Conservation (phyloP, 2,329 filamentous ascomycete species). For the Aspergillus uvarum region DNA sequence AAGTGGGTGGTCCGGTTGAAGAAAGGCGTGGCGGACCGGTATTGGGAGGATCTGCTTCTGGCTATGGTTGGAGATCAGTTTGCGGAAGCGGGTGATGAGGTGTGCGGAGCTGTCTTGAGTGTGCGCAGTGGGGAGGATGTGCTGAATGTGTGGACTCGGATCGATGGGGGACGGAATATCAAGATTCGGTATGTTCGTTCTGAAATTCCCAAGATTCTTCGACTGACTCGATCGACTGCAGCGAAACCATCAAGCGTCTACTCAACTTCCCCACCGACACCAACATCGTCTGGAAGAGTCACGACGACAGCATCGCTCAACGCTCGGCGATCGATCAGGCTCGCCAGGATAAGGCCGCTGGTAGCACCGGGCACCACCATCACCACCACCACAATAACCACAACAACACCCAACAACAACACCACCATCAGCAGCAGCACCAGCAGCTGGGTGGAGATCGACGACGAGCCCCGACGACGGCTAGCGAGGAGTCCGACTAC, state of each 20-base stretch:
- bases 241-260: conserved; percentile 90
- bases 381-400: conserved; percentile 30
- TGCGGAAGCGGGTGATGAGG: conserved; percentile 84
- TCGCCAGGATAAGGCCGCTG: conserved; percentile 72
- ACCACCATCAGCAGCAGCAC: conserved; percentile 19
- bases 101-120: conserved; percentile 92
- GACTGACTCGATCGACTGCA: conserved; percentile 38
- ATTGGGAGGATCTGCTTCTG: conserved; percentile 92
- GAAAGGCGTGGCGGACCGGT: conserved; percentile 94
- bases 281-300: conserved; percentile 90
- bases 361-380: conserved; percentile 34
- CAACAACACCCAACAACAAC: conserved; percentile 22
- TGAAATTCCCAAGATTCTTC: not conserved
- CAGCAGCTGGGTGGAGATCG: conserved; percentile 40
- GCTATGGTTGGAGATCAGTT: conserved; percentile 94
- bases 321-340: conserved; percentile 87
- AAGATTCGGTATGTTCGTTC: conserved; percentile 76
- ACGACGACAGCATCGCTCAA: conserved; percentile 93
- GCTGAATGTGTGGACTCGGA: conserved; percentile 95
- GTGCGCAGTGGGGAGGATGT: conserved; percentile 96
- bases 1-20: conserved; percentile 98
- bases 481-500: conserved; percentile 48
- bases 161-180: conserved; percentile 87
- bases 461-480: conserved; percentile 37
- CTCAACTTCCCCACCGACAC: conserved; percentile 85